Percentiles rank a stretch among this genome's conserved stretches.
phyloP scores from a whole-genome alignment of 164 flowering plant species.

The Paratinospora sagittata region DNA sequence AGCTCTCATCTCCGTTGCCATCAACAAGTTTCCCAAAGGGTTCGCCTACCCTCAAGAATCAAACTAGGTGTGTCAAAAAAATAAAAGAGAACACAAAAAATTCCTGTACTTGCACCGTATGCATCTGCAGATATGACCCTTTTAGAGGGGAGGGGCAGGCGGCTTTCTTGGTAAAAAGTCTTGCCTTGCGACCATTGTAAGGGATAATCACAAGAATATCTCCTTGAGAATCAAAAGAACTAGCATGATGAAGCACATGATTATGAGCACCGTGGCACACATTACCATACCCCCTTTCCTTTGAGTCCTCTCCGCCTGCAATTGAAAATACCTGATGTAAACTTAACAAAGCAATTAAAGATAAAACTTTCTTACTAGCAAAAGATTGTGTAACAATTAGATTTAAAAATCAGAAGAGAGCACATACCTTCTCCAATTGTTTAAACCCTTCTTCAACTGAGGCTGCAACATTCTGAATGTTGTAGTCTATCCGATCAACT shows the following conservation, averaged over 20 bases:
- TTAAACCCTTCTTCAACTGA: constrained; percentile 86
- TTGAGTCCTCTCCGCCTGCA: constrained; percentile 91
- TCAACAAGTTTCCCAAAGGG: background rate
- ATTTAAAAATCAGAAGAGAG: constrained; percentile 1
- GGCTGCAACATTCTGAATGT: constrained; percentile 87
- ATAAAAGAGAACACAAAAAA: background rate
- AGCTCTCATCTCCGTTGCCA: background rate
- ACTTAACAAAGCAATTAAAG: background rate
- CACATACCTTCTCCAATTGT: constrained; percentile 71
- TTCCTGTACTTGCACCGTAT: background rate
- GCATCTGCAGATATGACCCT: background rate
- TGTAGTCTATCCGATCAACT: constrained; percentile 94
- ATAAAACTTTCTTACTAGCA: background rate
- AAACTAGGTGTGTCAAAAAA: constrained; percentile 3
- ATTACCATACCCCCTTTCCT: constrained; percentile 86
- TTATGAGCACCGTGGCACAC: constrained; percentile 78
- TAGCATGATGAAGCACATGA: constrained; percentile 88
- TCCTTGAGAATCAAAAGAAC: constrained; percentile 74
- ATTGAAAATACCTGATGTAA: background rate
- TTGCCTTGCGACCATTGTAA: background rate
- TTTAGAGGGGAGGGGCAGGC: background rate
- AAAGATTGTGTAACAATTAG: background rate
- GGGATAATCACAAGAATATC: constrained; percentile 46
- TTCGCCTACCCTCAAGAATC: background rate
- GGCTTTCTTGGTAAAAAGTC: background rate